Evolutionary conservation across 164 flowering plant species (phyloP).

Genomic region (Vitis cinerea): DNA sequence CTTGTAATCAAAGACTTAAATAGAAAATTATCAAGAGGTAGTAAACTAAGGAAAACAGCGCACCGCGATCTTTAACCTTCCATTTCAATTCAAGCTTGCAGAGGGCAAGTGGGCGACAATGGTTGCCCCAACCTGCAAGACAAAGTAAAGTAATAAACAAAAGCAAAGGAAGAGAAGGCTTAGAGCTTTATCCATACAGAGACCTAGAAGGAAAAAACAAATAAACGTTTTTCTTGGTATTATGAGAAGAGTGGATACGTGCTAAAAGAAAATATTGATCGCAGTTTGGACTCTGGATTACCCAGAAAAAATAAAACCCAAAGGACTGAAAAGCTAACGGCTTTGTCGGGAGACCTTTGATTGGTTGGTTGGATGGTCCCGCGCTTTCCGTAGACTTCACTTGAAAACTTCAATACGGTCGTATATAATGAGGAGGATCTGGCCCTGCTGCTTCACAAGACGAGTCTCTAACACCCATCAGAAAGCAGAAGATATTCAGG

Average conservation of each 20-base stretch:
- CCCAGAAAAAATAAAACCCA: conserved; percentile 11
- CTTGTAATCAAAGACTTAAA: conserved; percentile 15
- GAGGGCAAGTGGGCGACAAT: neutral
- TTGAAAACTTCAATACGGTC: conserved; percentile 15
- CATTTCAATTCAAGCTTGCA: conserved; percentile 29
- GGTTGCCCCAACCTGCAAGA: conserved; percentile 26
- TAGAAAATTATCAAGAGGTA: neutral
- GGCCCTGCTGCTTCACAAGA: conserved; percentile 33
- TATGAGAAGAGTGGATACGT: neutral
- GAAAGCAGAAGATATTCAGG: conserved; percentile 24
- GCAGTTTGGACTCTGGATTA: conserved; percentile 3
- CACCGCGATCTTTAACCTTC: conserved; percentile 14
- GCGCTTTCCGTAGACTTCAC: conserved; percentile 47
- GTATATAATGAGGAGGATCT: conserved; percentile 44
- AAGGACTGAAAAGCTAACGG: neutral
- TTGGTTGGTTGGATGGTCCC: conserved; percentile 29
- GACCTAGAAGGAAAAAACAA: neutral
- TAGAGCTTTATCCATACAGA: neutral
- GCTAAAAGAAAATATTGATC: neutral
- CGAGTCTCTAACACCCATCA: conserved; percentile 17
- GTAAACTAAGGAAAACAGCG: neutral
- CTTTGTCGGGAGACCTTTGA: conserved; percentile 4
- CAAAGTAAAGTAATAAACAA: conserved; percentile 21
- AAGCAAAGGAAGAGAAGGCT: neutral
- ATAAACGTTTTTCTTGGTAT: neutral